These are phyloP conservation scores for Exophiala sp. DNA, from an alignment of 2,329 filamentous ascomycete species.

Conservation along the genomic window DNA sequence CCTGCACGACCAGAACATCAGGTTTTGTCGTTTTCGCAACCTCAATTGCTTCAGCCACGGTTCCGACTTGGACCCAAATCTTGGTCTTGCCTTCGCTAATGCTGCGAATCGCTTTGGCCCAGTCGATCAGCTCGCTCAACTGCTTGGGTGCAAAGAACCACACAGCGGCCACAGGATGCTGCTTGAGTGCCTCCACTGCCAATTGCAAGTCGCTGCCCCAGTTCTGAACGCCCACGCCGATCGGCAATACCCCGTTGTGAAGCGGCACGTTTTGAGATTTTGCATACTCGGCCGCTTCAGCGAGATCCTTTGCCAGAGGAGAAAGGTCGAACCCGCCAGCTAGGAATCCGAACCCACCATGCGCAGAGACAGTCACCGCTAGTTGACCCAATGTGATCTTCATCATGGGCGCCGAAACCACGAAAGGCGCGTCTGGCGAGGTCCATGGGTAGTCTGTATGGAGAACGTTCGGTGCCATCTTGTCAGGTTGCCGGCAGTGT, in stretches of 20 bases:
- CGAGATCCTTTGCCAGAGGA: constrained; percentile 31
- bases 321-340: constrained; percentile 49
- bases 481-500: not conserved
- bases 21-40: constrained; percentile 37
- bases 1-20: constrained; percentile 50
- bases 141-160: constrained; percentile 39
- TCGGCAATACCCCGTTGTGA: constrained; percentile 31
- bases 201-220: constrained; percentile 34
- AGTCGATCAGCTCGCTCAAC: constrained; percentile 36
- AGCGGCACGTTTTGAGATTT: constrained; percentile 15
- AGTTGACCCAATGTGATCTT: constrained; percentile 53
- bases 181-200: constrained; percentile 31
- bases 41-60: constrained; percentile 44
- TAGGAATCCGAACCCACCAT: constrained; percentile 52
- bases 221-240: constrained; percentile 39
- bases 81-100: constrained; percentile 38
- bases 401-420: constrained; percentile 64
- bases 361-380: constrained; percentile 54
- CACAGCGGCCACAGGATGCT: constrained; percentile 35
- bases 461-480: constrained; percentile 11
- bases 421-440: constrained; percentile 44
- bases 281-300: constrained; percentile 30
- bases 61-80: constrained; percentile 51
- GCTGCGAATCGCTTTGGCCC: constrained; percentile 42
- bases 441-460: constrained; percentile 53